phyloP scores from a whole-genome alignment of 129 eudicot species.

The Flaveria linearis region DNA sequence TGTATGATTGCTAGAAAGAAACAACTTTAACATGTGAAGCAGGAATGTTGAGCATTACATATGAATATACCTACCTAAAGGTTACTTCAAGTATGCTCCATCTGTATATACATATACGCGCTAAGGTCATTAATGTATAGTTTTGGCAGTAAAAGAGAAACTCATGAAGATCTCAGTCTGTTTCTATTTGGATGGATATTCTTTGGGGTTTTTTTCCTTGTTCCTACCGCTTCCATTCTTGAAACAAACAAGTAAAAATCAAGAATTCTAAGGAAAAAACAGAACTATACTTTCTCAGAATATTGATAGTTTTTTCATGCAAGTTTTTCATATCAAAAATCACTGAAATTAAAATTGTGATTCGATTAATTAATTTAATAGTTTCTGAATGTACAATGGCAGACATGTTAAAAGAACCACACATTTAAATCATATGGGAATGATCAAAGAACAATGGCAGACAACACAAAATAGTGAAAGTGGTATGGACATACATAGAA shows the following conservation, averaged over 20 bases:
- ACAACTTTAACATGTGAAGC: neutral
- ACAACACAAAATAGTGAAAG: no score
- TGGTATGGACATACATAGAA: no score
- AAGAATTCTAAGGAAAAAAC: no score
- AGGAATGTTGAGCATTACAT: constrained; percentile 23
- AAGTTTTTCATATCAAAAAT: no score
- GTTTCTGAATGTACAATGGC: no score
- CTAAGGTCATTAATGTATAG: constrained; percentile 25
- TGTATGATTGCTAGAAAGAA: constrained; percentile 17
- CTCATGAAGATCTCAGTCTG: neutral
- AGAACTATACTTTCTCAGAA: no score
- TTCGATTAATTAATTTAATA: no score
- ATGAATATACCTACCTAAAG: constrained; percentile 7
- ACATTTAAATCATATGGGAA: no score
- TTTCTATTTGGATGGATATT: neutral
- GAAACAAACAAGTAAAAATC: neutral
- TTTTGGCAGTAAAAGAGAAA: constrained; percentile 14
- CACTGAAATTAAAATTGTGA: no score
- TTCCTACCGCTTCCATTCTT: neutral
- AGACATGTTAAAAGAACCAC: no score
- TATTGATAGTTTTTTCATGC: no score
- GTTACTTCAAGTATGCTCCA: constrained; percentile 8
- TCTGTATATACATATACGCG: constrained; percentile 16
- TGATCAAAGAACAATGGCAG: no score
- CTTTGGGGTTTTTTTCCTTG: neutral